phyloP scores from a whole-genome alignment of 352 stramenopile species.

The Phytophthora brassicae region DNA sequence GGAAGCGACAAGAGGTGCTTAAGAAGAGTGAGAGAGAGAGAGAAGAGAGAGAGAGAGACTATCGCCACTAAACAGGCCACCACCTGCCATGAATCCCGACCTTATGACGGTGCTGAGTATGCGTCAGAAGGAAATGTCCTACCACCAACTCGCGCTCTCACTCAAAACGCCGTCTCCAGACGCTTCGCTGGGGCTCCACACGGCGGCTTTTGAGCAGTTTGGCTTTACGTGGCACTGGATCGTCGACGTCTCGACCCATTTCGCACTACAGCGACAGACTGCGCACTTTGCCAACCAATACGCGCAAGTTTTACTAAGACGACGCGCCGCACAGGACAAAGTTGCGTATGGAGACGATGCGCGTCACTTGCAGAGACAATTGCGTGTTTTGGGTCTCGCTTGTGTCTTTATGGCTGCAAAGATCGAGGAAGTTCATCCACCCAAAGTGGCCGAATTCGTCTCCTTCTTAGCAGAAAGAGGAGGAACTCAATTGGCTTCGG shows the following conservation, averaged over 20 bases:
- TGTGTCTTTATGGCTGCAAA: slow-evolving; percentile 87
- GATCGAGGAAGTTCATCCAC: slow-evolving; percentile 82
- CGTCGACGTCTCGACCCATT: slow-evolving; percentile 59
- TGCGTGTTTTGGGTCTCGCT: slow-evolving; percentile 55
- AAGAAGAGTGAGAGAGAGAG: not conserved
- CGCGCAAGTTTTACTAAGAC: slow-evolving; percentile 68
- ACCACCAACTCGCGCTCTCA: slow-evolving; percentile 59
- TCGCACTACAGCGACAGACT: slow-evolving; percentile 77
- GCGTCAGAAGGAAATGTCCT: slow-evolving; percentile 82
- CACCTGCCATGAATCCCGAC: slow-evolving; percentile 41
- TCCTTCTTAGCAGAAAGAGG: slow-evolving; percentile 58
- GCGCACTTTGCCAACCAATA: slow-evolving; percentile 80
- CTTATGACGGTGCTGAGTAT: slow-evolving; percentile 82
- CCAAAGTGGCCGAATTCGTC: slow-evolving; percentile 70
- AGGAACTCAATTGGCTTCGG: slow-evolving; percentile 36
- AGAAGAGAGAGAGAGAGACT: slow-evolving; percentile 4
- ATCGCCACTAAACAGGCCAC: not conserved
- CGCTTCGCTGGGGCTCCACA: slow-evolving; percentile 51
- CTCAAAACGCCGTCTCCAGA: slow-evolving; percentile 21
- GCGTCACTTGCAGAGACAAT: slow-evolving; percentile 49
- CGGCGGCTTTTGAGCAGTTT: slow-evolving; percentile 62
- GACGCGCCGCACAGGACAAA: slow-evolving; percentile 44
- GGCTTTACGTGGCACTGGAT: slow-evolving; percentile 82
- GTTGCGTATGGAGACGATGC: slow-evolving; percentile 59
- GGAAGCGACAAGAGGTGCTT: slow-evolving; percentile 3